Base-by-base conservation (phyloP, 2,329 filamentous ascomycete genomes). In the Orbilia brochopaga region DNA sequence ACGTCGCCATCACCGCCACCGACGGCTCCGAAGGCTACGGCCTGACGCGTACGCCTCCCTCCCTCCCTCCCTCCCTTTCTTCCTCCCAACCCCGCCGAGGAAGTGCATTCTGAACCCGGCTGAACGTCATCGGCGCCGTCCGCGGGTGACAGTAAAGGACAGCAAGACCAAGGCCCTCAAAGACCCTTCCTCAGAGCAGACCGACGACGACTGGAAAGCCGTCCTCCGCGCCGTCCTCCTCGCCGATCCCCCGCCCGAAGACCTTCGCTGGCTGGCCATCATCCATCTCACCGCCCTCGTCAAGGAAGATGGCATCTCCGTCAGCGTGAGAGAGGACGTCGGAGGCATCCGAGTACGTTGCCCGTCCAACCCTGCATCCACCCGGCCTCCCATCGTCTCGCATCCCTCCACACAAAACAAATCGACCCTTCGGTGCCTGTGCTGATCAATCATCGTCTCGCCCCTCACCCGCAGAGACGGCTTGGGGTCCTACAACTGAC, bases 161-260 rank as follows among this genome's bases (percentile, higher is more conserved):
- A 65, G 61, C 56, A 73, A 73, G 53, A 61, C 61, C 4, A 73
- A 58, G 37, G 35, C 51, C 2, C 56, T 66, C 23, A 73, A 73
- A 44, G 69, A 73, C 42, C 11, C 61, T 17, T 61, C 61, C 17
- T 66, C 61, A 1, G 69, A 73, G 21, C 69, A 66, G 23, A 52
- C 30, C 24, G 69, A 73, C 24, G 69, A 73, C 10, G 69, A 73
- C n/a, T 73, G 69, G 69, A 73, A 73, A 42, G 58, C 69, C 8
- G 69, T 73, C 1, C 61, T 73, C 15, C 30, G 69, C 15, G 69
- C 56, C 6, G 69, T 73, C 15, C 69, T 73, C 10, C 51, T 73
- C 7, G 62, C 60, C 10, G 69, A 73, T 32, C 15, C 69, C 23
- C 44, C 46, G 6, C 56, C 42, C 5, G 69, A 73, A 30, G 69